Evolutionary conservation across 495 filamentous ascomycete species (phyloP), one percentile per base, ranked within the genome.

Genomic region (Evernia prunastri): DNA sequence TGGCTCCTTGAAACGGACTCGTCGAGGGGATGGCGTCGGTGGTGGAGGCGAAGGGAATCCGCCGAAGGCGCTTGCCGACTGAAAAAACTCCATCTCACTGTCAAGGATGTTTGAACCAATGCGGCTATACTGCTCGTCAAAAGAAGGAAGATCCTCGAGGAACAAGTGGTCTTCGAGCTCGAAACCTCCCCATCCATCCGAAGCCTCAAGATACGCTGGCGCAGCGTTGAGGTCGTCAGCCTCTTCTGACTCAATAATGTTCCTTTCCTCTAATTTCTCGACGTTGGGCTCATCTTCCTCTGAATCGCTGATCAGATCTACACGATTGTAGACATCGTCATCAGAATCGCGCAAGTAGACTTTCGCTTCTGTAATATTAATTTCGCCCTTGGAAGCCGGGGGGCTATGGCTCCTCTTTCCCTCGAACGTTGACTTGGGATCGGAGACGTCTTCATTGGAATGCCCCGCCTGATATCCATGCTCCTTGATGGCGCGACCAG

Each of bases 251-350:
- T 81, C 78, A 57, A 90, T 79, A 58, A 91, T 89, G 67, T 86
- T 80, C 71, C 85, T 76, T 75, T 90, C 89, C 80, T 94, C 89
- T 68, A 83, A 77, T 75, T 85, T 82, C 68, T 86, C 81, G 33
- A 91, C 80, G 77, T 86, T 84, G 70, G 85, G 81, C 67, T 91
- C 88, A 72, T 90, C 87, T 58, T 89, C 87, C 65, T 90, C 87
- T 12, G 82, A 87, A 56, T 92, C 89, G 61, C 83, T 87, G 64
- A 95, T 87, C 43, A 89, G 83, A 67, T 92, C 87, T 40, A 93
- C 86, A 23, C 80, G 89, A 18, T 85, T 86, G 70, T 89, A 88
- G 54, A 81, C 82, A 61, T 87, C 86, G 62, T 91, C 86, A 64
- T 88, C 84, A n/a, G 56, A 59, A 59, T 64, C 56, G 39, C 53